Percentiles rank a stretch among this genome's conserved stretches.
Conservation (phyloP, 495 filamentous ascomycete genomes). For the Lichenothelia convexa region DNA sequence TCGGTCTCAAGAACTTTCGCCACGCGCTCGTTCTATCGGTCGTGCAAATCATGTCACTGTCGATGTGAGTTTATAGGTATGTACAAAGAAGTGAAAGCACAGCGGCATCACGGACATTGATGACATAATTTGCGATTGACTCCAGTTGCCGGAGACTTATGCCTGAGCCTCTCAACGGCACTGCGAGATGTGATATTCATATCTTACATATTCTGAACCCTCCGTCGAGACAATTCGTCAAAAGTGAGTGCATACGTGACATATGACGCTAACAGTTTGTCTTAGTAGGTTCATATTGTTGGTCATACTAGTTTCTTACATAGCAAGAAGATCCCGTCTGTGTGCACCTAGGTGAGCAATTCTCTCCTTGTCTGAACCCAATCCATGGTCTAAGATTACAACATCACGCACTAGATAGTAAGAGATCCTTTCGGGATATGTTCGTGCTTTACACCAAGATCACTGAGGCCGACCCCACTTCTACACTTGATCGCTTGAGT, state of each 20-base stretch:
- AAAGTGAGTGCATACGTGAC: no score
- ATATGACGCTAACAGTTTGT: not conserved
- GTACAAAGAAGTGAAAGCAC: not conserved
- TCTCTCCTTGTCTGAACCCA: no score
- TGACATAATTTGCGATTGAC: constrained; percentile 99
- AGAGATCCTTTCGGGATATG: constrained; percentile 51
- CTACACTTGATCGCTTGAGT: not conserved
- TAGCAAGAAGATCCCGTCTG: no score
- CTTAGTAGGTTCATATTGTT: constrained; percentile 3
- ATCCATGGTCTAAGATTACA: constrained; percentile 50
- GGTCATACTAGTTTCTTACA: no score
- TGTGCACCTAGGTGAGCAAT: no score
- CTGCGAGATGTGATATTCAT: constrained; percentile 61
- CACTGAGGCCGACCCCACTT: constrained; percentile 39
- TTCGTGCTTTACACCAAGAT: constrained; percentile 66
- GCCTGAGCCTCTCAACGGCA: constrained; percentile 67
- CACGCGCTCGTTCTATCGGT: not conserved
- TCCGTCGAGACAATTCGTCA: not conserved
- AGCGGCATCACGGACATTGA: constrained; percentile 24
- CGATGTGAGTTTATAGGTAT: not conserved
- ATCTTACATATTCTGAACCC: constrained; percentile 50
- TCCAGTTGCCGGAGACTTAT: constrained; percentile 53
- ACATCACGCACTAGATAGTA: constrained; percentile 71
- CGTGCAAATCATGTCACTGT: not conserved
- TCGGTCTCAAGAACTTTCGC: not conserved